phyloP scores from a whole-genome alignment of 176 grass and related monocot species.

The Hsuehochloa calcarea region DNA sequence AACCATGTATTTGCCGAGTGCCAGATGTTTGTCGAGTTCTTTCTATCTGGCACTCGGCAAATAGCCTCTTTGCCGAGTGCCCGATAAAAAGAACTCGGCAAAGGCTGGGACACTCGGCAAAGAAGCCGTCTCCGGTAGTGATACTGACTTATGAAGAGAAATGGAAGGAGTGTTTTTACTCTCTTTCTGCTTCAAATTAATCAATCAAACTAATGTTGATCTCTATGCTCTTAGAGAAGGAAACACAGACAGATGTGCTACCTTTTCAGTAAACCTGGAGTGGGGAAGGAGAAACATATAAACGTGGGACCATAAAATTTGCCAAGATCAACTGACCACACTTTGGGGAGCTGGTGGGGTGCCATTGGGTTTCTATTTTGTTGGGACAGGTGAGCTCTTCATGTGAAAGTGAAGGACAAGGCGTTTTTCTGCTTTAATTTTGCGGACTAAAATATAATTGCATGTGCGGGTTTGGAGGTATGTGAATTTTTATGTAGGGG shows the following conservation, averaged over 20 bases:
- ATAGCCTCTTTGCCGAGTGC: too few species aligned
- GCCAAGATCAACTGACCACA: constrained; percentile 18
- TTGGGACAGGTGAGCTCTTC: constrained; percentile 30
- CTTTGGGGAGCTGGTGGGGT: constrained; percentile 33
- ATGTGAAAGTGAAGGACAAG: constrained; percentile 29
- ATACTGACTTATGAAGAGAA: not conserved
- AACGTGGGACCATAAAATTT: constrained; percentile 3
- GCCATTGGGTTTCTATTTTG: constrained; percentile 32
- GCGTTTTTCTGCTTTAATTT: not conserved
- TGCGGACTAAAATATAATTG: constrained; percentile 23
- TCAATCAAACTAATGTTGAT: not conserved
- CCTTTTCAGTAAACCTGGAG: constrained; percentile 6
- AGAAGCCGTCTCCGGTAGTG: too few species aligned
- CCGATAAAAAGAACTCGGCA: too few species aligned
- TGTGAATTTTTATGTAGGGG: not conserved
- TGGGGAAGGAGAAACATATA: not conserved
- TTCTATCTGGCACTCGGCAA: too few species aligned
- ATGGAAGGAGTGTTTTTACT: not conserved
- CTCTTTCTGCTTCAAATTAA: not conserved
- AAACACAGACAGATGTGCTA: not conserved
- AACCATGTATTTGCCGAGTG: too few species aligned
- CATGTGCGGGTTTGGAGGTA: constrained; percentile 40
- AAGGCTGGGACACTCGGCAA: too few species aligned
- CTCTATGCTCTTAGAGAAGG: not conserved
- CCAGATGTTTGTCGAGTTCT: too few species aligned